These are phyloP conservation scores for Avena insularis DNA, from an alignment of 176 grass and related monocot species.

Conservation along the genomic window DNA sequence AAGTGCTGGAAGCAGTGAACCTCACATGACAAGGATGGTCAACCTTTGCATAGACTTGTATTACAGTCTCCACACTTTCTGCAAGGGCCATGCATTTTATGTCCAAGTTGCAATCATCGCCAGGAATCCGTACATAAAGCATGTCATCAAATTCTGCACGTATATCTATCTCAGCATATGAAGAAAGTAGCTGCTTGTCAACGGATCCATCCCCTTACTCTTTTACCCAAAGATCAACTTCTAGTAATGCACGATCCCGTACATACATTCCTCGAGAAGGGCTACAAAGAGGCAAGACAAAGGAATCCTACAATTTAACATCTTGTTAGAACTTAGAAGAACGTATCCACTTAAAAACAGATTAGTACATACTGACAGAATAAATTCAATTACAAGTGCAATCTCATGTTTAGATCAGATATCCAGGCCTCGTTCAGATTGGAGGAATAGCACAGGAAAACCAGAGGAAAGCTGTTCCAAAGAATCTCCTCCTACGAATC, in stretches of 20 bases:
- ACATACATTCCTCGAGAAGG: slow-evolving; percentile 43
- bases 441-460: too few relatives aligned
- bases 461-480: too few relatives aligned
- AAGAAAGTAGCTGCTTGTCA: slow-evolving; percentile 26
- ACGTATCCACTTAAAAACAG: background rate
- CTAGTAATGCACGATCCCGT: slow-evolving; percentile 29
- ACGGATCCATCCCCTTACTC: slow-evolving; percentile 5
- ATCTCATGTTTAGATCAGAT: too few relatives aligned
- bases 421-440: too few relatives aligned
- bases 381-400: too few relatives aligned
- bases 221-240: slow-evolving; percentile 41
- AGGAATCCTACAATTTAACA: slow-evolving; percentile 26
- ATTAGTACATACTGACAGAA: background rate
- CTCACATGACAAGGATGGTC: background rate
- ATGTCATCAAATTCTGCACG: background rate
- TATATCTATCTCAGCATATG: slow-evolving; percentile 1
- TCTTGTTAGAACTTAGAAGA: slow-evolving; percentile 13
- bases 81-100: background rate
- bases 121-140: background rate
- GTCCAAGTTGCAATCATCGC: slow-evolving; percentile 3
- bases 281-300: slow-evolving; percentile 37
- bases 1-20: background rate
- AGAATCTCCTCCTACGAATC: too few relatives aligned
- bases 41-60: slow-evolving; percentile 22
- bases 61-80: slow-evolving; percentile 11